Percentiles rank a stretch among this genome's conserved stretches.
phyloP scores from a whole-genome alignment of 2,329 filamentous ascomycete genomes.

The Colletotrichum limetticola region DNA sequence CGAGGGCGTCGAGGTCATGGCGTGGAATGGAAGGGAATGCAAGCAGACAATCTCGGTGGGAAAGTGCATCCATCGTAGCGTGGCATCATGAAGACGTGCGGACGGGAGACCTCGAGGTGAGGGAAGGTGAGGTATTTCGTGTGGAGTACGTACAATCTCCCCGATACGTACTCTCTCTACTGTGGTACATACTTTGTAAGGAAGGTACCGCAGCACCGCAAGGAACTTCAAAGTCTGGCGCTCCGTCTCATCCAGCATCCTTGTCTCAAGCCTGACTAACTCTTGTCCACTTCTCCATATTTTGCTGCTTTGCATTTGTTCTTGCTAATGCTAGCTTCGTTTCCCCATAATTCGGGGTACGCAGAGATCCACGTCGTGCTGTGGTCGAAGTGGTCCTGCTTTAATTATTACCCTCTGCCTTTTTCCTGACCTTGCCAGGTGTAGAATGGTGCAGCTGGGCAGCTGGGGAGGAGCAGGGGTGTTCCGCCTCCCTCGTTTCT shows the following conservation, averaged over 20 bases:
- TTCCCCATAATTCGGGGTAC: conserved; percentile 33
- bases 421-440: conserved; percentile 19
- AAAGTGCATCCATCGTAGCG: not conserved
- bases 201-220: not conserved
- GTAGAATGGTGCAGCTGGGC: conserved; percentile 15
- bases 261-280: conserved; percentile 28
- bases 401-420: conserved; percentile 17
- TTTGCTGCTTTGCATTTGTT: conserved; percentile 5
- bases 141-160: not conserved
- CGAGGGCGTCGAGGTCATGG: conserved; percentile 2
- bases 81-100: not conserved
- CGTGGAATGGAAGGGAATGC: not conserved
- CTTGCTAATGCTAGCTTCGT: conserved; percentile 8
- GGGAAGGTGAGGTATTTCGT: not conserved
- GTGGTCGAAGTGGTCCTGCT: conserved; percentile 9
- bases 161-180: not conserved
- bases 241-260: conserved; percentile 28
- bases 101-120: not conserved
- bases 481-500: conserved; percentile 12
- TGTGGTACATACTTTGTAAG: not conserved
- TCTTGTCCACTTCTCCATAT: conserved; percentile 25
- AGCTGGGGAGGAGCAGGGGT: conserved; percentile 1
- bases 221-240: not conserved
- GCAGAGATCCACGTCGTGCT: not conserved
- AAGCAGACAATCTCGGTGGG: not conserved